These are phyloP conservation scores for Lippia alba DNA, from an alignment of 305 asterid genomes.

Conservation along the genomic window DNA sequence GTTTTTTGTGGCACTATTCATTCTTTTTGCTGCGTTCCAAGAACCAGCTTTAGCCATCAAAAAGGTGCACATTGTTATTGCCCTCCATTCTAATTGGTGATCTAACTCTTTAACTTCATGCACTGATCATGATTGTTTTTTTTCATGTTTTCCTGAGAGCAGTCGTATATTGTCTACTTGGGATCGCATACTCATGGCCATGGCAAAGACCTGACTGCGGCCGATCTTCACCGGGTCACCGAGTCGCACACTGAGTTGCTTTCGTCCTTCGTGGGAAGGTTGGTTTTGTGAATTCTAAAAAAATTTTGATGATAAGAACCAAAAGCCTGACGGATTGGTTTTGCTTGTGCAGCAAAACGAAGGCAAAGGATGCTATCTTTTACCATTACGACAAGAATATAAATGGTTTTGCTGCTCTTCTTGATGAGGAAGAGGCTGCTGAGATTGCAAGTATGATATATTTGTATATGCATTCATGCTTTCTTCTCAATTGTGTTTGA, in stretches of 20 bases:
- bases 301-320: neutral
- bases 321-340: neutral
- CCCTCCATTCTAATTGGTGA: slow-evolving; percentile 9
- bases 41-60: slow-evolving; percentile 56
- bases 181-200: slow-evolving; percentile 85
- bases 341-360: slow-evolving; percentile 48
- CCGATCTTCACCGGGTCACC: slow-evolving; percentile 49
- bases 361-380: slow-evolving; percentile 62
- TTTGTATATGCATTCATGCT: neutral
- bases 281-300: neutral
- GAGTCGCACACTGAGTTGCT: slow-evolving; percentile 65
- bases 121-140: neutral
- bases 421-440: slow-evolving; percentile 71
- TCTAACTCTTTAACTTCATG: neutral
- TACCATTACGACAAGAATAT: slow-evolving; percentile 66
- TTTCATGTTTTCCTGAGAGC: neutral
- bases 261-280: slow-evolving; percentile 69
- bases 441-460: slow-evolving; percentile 51
- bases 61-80: slow-evolving; percentile 49
- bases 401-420: slow-evolving; percentile 79
- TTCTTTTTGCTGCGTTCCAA: slow-evolving; percentile 40
- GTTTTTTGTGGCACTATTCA: slow-evolving; percentile 40
- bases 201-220: slow-evolving; percentile 47
- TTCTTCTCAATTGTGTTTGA: neutral
- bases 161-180: slow-evolving; percentile 81